phyloP scores from a whole-genome alignment of 139 green algal species.

The Spirogloea muscicola region DNA sequence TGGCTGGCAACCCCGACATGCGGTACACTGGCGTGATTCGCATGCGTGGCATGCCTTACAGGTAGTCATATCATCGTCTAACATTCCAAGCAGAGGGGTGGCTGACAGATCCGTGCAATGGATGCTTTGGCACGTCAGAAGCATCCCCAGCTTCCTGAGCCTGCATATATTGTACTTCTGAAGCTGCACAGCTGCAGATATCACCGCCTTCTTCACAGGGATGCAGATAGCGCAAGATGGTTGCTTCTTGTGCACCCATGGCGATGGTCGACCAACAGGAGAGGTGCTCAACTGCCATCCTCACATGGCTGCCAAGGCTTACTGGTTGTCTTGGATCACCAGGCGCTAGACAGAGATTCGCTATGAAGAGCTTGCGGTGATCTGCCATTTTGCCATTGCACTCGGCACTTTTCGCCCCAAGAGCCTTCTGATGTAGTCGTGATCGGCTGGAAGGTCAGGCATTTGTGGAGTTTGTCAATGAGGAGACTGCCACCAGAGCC shows the following conservation, averaged over 20 bases:
- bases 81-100: neutral
- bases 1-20: conserved; percentile 52
- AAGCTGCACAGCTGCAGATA: conserved; percentile 58
- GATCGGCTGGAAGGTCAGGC: conserved; percentile 51
- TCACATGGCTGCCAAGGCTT: no score
- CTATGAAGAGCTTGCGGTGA: no score
- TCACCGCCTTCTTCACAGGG: conserved; percentile 66
- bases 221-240: conserved; percentile 60
- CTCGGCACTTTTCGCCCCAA: no score
- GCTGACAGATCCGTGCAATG: neutral
- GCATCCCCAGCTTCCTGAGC: neutral
- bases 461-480: conserved; percentile 69
- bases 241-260: conserved; percentile 68
- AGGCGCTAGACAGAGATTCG: no score
- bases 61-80: conserved; percentile 4
- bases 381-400: no score
- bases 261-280: conserved; percentile 72
- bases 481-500: conserved; percentile 30
- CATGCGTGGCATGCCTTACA: conserved; percentile 77
- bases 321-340: no score
- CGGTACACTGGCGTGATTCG: conserved; percentile 63
- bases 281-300: no score
- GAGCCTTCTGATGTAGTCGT: no score
- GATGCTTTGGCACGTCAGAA: neutral
- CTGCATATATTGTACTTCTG: neutral